A percentile compares a stretch with the other conserved stretches of the same genome.
These are phyloP conservation scores for Solanum sejunctum DNA, from an alignment of 257 asterid genomes.

Conservation along the genomic window DNA sequence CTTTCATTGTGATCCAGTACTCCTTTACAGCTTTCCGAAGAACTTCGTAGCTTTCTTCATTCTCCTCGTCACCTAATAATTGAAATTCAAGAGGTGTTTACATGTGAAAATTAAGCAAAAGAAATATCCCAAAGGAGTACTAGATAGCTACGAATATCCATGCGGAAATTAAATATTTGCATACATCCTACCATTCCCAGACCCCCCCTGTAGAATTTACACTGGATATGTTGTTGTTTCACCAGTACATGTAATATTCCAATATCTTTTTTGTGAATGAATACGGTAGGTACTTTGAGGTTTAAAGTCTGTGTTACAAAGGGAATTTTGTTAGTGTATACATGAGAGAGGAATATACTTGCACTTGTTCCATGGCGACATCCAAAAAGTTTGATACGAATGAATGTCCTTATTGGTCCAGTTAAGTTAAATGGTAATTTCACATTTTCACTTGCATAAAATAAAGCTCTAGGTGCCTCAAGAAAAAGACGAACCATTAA, in stretches of 20 bases:
- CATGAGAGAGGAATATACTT: neutral
- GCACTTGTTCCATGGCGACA: neutral
- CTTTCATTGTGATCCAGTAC: conserved; percentile 54
- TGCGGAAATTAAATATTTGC: neutral
- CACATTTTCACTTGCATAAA: neutral
- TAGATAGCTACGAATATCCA: neutral
- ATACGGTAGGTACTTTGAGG: neutral
- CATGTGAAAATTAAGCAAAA: neutral
- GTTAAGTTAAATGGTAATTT: neutral
- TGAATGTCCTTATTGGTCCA: neutral
- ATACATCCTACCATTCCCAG: neutral
- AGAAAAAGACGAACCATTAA: neutral
- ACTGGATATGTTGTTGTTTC: neutral
- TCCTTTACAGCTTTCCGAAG: conserved; percentile 47
- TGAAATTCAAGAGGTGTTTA: neutral
- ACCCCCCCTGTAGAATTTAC: neutral
- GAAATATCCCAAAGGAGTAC: neutral
- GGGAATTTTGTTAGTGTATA: neutral
- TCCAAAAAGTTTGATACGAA: neutral
- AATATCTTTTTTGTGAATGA: neutral
- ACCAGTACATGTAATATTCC: neutral
- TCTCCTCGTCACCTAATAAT: conserved; percentile 32
- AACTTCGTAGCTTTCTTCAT: conserved; percentile 38
- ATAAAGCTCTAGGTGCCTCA: neutral
- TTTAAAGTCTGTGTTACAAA: neutral